Base-by-base conservation (phyloP, 768 basidiomycete genomes). In the Podaxis sp. region DNA sequence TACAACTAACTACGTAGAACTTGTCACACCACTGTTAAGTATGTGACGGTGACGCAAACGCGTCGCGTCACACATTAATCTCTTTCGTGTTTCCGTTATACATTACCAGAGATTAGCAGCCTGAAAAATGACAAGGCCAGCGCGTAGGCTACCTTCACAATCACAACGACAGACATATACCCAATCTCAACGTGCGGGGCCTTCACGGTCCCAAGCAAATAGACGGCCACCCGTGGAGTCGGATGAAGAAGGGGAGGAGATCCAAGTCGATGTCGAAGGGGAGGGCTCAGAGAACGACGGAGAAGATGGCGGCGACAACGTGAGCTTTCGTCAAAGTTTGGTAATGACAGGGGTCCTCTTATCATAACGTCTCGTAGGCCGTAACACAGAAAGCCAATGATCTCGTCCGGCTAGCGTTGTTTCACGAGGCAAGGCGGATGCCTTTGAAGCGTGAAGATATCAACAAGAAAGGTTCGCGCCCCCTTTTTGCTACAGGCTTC, bases 381-480 rank as follows among this genome's bases (percentile, higher is more conserved):
- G 68, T 87, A 24, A 76, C 79, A n/a, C 81, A 84, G 56, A 87
- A 85, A 71, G 90, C 90, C 0, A 80, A 83, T 54, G 86, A 88
- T 56, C 81, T 96, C 36, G 91, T 90, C 9, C 84, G 94, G 17
- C 80, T 93, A 24, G 92, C 93, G 2, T 78, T 98, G 46, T 96
- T 95, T 73, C 81, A 79, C 4, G 94, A 96, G 71, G 85, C 90
- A 59, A 85, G 81, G 70, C 82, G 92, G 56, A 73, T 77, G 11
- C 80, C 86, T 2, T 73, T 97, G 54, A 83, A 84, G 40, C 80
- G 93, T 44, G 90, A 95, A n/a, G 94, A 96, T 44, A 91, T 96
- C 55, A 86, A 82, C 42, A 95, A 95, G 76, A 92, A 92, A 80
- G 86, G 95, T 88, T 60, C 40, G 42, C 24, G 28, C 42, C 61